Percentiles rank a stretch among this genome's conserved stretches.
These are phyloP conservation scores for Trichocomaceae sp. DNA, from an alignment of 2,329 filamentous ascomycete species.

Conservation along the genomic window DNA sequence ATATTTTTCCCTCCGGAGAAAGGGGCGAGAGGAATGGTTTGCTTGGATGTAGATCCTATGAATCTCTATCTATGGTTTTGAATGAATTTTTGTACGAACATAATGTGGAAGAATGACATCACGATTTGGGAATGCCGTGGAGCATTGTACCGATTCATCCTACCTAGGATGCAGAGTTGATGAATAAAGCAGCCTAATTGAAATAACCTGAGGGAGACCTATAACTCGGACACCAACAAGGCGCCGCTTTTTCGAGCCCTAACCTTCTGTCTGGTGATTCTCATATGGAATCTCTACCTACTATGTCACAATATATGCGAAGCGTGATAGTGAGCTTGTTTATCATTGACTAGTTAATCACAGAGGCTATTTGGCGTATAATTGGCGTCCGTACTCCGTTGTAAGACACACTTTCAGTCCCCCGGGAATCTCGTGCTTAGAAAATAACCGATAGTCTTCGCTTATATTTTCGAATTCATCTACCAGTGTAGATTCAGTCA, in stretches of 20 bases:
- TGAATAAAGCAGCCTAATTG: too few relatives aligned
- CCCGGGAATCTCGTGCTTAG: slow-evolving; percentile 24
- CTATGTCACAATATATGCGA: neutral
- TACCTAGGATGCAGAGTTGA: neutral
- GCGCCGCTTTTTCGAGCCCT: too few relatives aligned
- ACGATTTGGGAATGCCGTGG: neutral
- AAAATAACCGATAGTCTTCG: slow-evolving; percentile 20
- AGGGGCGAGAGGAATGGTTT: too few relatives aligned
- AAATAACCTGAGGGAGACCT: too few relatives aligned
- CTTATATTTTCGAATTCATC: slow-evolving; percentile 28
- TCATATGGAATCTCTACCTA: too few relatives aligned
- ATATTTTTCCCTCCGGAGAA: too few relatives aligned
- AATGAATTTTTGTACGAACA: too few relatives aligned
- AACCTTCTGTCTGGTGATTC: too few relatives aligned
- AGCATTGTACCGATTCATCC: too few relatives aligned
- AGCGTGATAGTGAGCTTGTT: neutral
- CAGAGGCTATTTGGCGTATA: neutral
- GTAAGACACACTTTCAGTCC: slow-evolving; percentile 25
- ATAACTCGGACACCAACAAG: too few relatives aligned
- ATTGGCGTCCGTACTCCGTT: slow-evolving; percentile 22
- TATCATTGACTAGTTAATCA: neutral
- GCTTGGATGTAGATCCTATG: neutral
- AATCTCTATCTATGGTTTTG: too few relatives aligned
- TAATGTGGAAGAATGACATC: neutral
- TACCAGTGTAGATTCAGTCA: slow-evolving; percentile 1